These are phyloP conservation scores for Blastomyces gilchristii DNA, from an alignment of 2,329 filamentous ascomycete species.

Conservation along the genomic window DNA sequence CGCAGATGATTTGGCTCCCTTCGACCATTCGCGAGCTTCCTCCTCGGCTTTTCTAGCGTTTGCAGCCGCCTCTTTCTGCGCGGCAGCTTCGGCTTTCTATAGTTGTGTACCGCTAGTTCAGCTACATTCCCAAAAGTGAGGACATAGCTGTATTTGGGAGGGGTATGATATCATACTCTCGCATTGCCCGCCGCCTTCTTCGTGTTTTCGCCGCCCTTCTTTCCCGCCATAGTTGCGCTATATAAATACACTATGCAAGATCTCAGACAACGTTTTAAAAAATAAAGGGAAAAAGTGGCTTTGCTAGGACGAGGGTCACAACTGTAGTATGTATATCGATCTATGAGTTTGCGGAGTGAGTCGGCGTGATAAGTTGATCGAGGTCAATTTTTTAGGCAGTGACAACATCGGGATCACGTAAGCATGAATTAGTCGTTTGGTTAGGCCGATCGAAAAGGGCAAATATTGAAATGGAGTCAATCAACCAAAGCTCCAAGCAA, in stretches of 20 bases:
- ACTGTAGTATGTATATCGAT: neutral
- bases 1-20: slow-evolving; percentile 70
- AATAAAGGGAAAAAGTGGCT: neutral
- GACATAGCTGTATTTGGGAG: slow-evolving; percentile 13
- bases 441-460: neutral
- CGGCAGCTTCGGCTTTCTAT: slow-evolving; percentile 80
- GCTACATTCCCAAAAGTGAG: neutral
- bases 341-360: neutral
- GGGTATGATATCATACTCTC: slow-evolving; percentile 25
- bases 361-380: neutral
- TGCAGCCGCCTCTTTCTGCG: slow-evolving; percentile 63
- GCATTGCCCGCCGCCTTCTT: slow-evolving; percentile 89
- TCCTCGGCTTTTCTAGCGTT: slow-evolving; percentile 54
- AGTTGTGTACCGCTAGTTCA: slow-evolving; percentile 3
- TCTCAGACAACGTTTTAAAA: neutral
- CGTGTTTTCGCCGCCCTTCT: slow-evolving; percentile 59
- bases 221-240: slow-evolving; percentile 57
- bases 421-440: neutral
- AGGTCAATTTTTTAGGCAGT: neutral
- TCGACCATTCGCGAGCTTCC: slow-evolving; percentile 70
- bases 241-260: neutral
- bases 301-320: neutral
- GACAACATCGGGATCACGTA: neutral
- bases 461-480: neutral
- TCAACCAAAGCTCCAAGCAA: neutral